Base-by-base conservation (phyloP, 257 asterid genomes). In the Phtheirospermum japonicum region DNA sequence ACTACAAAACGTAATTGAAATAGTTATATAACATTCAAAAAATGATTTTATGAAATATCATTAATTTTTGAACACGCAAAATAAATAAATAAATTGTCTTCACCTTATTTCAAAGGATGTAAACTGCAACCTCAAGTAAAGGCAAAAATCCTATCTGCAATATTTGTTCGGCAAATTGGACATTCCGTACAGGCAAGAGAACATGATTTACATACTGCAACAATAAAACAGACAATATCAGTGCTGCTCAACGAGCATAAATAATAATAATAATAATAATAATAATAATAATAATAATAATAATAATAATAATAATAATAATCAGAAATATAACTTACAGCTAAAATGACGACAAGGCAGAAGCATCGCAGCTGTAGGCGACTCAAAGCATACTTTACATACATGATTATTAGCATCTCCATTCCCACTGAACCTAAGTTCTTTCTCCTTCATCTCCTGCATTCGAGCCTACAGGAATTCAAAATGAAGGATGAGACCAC, bases 271-370 rank as follows among this genome's bases (percentile, higher is more conserved):
- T 33, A 51, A 26, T 53, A 37, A 61, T 23, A 23, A 23, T 23
- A 23, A 23, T 23, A 57, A 39, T 18, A 19, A 16, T 6, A 65
- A 48, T 36, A 67, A n/a, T 33, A 51, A 26, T 53, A 19, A 16
- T 6, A 65, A 48, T 36, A 67, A n/a, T 33, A 51, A 26, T 53
- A 37, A 61, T 23, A 23, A 23, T 23, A 23, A 23, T 23, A 57
- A 39, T 18, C n/a, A 16, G 57, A 50, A 66, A 52, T 48, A 51
- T 5, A 48, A 80, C 99, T 82, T 80, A 92, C 99, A 72, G 69
- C 96, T 86, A 82, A 89, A 92, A 82, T 92, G 99, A 66, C 99
- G 95, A 78, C 99, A 92, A 8, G 99, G 97, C 30, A 92, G 95
- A 72, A 92, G 96, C 99, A 92, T 92, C 1, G 96, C 83, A 67